Evolutionary conservation across 106 monocot genomes (phyloP).

Genomic region (Dioscorea alata): DNA sequence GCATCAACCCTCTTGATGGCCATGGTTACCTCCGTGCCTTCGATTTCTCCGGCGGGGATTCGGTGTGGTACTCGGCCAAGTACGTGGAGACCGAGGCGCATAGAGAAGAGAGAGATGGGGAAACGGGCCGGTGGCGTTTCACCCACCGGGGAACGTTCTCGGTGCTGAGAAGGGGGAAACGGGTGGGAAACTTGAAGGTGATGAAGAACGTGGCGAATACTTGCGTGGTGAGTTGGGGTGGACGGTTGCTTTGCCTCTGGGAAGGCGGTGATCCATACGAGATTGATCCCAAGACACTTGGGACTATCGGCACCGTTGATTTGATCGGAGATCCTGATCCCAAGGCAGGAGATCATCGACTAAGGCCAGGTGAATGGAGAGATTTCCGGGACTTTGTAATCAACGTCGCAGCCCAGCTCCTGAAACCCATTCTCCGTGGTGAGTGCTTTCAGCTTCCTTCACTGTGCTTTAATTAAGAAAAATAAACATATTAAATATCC

Average conservation of each 20-base stretch:
- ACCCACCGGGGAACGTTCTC: conserved; percentile 89
- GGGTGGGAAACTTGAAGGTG: conserved; percentile 78
- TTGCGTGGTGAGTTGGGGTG: conserved; percentile 57
- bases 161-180: conserved; percentile 51
- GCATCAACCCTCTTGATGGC: conserved; percentile 86
- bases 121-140: conserved; percentile 51
- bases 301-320: conserved; percentile 49
- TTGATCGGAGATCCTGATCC: conserved; percentile 15
- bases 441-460: background rate
- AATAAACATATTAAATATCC: background rate
- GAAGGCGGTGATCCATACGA: conserved; percentile 88
- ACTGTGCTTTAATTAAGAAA: no score
- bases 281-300: conserved; percentile 45
- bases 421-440: conserved; percentile 66
- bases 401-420: conserved; percentile 41
- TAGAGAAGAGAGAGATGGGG: conserved; percentile 45
- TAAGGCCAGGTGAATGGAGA: background rate
- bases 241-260: conserved; percentile 71
- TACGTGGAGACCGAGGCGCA: conserved; percentile 68
- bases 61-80: conserved; percentile 51
- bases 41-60: conserved; percentile 27
- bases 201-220: conserved; percentile 99
- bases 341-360: background rate
- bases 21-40: conserved; percentile 93
- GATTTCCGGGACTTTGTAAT: conserved; percentile 23